Conservation (phyloP, 768 basidiomycete genomes). For the Lyophyllum shimeji region DNA sequence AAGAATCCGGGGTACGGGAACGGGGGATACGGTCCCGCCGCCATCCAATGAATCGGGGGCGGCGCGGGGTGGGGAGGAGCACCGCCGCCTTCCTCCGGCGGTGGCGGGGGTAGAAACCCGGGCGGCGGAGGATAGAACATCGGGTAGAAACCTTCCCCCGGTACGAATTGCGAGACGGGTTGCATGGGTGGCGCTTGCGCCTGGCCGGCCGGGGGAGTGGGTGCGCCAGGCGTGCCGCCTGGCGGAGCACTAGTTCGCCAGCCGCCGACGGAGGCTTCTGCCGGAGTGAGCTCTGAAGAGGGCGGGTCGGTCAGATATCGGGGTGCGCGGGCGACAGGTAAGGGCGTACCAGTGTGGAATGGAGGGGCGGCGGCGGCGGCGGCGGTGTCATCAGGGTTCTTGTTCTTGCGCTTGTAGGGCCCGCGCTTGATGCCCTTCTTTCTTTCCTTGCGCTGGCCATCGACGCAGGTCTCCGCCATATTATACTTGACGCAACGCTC, state of each 20-base stretch:
- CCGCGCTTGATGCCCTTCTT: constrained; percentile 89
- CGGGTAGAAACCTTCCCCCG: constrained; percentile 41
- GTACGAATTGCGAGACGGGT: constrained; percentile 30
- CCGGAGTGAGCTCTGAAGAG: too few species aligned
- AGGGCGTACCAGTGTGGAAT: constrained; percentile 4
- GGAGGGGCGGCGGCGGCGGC: too few species aligned
- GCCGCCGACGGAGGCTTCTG: too few species aligned
- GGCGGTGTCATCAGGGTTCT: constrained; percentile 19
- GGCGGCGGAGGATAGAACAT: constrained; percentile 35
- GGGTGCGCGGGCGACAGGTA: not conserved
- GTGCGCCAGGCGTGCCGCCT: not conserved
- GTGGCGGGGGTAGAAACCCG: constrained; percentile 32
- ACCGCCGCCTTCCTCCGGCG: constrained; percentile 4
- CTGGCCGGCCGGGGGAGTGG: constrained; percentile 11
- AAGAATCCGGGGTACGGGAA: constrained; percentile 4
- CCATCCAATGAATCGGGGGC: not conserved
- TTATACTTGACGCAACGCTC: constrained; percentile 90
- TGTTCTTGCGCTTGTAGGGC: constrained; percentile 72
- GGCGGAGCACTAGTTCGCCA: not conserved
- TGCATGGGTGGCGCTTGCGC: constrained; percentile 25
- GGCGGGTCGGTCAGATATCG: not conserved
- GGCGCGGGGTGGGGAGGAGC: not conserved
- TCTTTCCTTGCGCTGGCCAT: constrained; percentile 91
- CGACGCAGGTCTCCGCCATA: constrained; percentile 72
- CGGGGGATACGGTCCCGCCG: not conserved